Evolutionary conservation across 2,329 filamentous ascomycete genomes (phyloP), one percentile per base, ranked within the genome.

Genomic region (Leptographium lundbergii): DNA sequence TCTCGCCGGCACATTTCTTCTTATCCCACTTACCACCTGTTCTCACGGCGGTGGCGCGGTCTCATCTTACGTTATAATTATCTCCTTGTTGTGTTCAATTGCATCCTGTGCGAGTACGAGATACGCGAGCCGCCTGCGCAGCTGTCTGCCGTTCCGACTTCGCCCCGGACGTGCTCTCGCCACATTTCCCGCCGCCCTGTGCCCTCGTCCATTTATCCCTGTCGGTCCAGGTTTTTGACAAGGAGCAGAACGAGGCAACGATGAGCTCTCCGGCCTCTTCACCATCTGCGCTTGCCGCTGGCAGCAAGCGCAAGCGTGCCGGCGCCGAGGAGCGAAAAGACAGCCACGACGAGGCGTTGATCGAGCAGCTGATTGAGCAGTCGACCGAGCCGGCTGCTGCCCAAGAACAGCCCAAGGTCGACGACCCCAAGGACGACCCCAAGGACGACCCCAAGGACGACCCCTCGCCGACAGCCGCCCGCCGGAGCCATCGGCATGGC

Each of bases 271-370:
- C 56, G 6, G 54, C 25, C 55, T 51, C 54, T 14, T 14, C 29
- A 42, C 55, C 54, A 36, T 59, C 56, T 45, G 13, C 4, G 57
- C 34, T 32, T 14, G 56, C 61, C 17, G 58, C 60, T 7, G 57
- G 60, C 58, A 60, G 62, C 57, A 64, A 64, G 34, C 63, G 63
- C 10, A 64, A 64, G 56, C 63, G 63, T 22, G 19, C 45, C 19
- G 51, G 27, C 22, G 60, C 56, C 25, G 10, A 25, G 48, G 48
- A 29, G 56, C 6, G 32, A 6, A 10, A 10, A 6, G 52, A 54
- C 13, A 17, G 11, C 11, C 48, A 4, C 14, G 50, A 52, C 4
- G 50, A 29, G 27, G 4, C 27, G 27, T 29, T 7, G 27, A 7
- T 4, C 27, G 27, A 29, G 27, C 27, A 29, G 27, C 7, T 7